Evolutionary conservation across 768 basidiomycete species (phyloP), one percentile per base, ranked within the genome.

Genomic region (Suillus decipiens): DNA sequence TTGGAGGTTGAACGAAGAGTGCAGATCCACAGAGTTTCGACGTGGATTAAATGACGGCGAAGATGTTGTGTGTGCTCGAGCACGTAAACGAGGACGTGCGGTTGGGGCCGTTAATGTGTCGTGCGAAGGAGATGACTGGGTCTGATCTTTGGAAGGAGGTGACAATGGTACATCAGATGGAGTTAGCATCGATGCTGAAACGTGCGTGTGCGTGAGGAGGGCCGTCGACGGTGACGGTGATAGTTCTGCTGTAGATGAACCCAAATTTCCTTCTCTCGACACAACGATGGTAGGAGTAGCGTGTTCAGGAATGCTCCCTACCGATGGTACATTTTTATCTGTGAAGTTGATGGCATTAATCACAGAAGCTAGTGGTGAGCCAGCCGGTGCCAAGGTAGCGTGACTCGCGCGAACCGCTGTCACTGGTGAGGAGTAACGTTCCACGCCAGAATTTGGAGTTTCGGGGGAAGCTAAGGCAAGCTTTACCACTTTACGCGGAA

Each of bases 1-100:
- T 45, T 76, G 76, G 54, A 75, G 65, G 60, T 71, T 71, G 65
- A 77, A 76, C 1, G 75, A 75, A 34, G 76, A 71, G 24, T 77
- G 73, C 31, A 77, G 64, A 61, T 77, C 76, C 45, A 76, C 70
- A 2, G 76, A 77, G 11, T 61, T 53, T 11, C 76, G 70, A n/a
- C 70, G 71, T 1, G 70, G 68, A 61, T 74, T 70, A 42, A 50
- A 59, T 9, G 58, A 15, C 37, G 48, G 36, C 9, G 59, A 55
- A 28, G 62, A 51, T 9, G 55, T 53, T 22, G 65, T 61, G 37
- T 50, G 63, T 57, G 64, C 51, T n/a, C 55, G 69, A 8, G 58
- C 59, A 19, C 66, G 64, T 12, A 61, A 62, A 5, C 55, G 64
- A n/a, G 65, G 62, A 11, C 59, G 65, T 28, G 63, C 63, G n/a